Evolutionary conservation across 2,329 filamentous ascomycete genomes (phyloP), one percentile per base, ranked within the genome.

Genomic region (Verticillium albo-atrum): DNA sequence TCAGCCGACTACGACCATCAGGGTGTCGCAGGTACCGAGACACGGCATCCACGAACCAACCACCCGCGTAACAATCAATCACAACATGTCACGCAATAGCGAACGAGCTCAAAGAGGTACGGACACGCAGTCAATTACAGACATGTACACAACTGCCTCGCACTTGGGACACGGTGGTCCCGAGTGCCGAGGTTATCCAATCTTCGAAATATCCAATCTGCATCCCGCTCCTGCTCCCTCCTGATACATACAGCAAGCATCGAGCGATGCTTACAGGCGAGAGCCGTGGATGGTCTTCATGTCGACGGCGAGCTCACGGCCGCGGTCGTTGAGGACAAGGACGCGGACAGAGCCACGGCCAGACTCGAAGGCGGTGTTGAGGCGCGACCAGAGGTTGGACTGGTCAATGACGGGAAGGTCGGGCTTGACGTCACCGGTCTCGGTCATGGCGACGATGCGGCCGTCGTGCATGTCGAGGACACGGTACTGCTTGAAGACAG

Each of bases 401-500:
- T 99, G 95, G 82, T 97, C 92, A 76, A 97, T 89, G 77, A 99
- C 92, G 61, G 91, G 86, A 61, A 99, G 85, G 70, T 86, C 87
- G 81, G 97, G 93, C 90, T 98, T 98, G 84, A 99, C 92, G 75
- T 99, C 94, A 71, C 95, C 93, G 66, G 89, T 91, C 89, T 99
- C 95, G 75, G 95, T 99, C 93, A 99, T 98, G 83, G 93, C 93
- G 67, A 96, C 92, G 73, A 99, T 79, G 74, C 88, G 70, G 70
- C 85, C 93, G 67, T 96, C 91, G 77, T 92, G 89, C 78, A 99
- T 89, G 83, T 99, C 95, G 64, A 99, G 89, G 75, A 99, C 94
- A 74, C 95, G 93, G 89, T 99, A 99, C 86, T 98, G 95, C 92
- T 98, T 98, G 92, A 98, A 97, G 82, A 98, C 88, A 65, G 95